Base-by-base conservation (phyloP, 2,329 filamentous ascomycete genomes). In the Botryotinia globosa region DNA sequence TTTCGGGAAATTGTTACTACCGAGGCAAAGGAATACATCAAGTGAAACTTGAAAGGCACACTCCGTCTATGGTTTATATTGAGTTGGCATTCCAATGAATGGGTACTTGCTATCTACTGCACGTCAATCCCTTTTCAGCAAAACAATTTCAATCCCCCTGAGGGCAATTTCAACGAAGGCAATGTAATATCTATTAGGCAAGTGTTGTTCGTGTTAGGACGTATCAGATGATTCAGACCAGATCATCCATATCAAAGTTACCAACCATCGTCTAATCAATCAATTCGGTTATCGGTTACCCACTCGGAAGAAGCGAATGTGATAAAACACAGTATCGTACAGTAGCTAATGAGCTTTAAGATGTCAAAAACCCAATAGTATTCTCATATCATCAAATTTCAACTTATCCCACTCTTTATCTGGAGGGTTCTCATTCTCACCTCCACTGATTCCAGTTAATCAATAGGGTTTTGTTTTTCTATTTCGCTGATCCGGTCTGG, bases 381-480 rank as follows among this genome's bases (percentile, higher is more conserved):
- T 64, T 51, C 44, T 66, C 44, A 66, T n/a, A 66, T 51, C 63
- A 51, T 51, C 63, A 51, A 66, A 51, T 54, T 29, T 29, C 63
- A 66, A 66, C 18, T 14, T 7, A 66, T 51, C 63, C 63, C 63
- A 66, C 63, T 66, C 44, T 34, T n/a, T 22, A 66, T 45, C 32
- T 51, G 3, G 54, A 66, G 44, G 25, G 45, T 65, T 45, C 42
- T 48, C 10, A 34, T 34, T 22, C 42, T 64, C 39, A 64, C 62
- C n/a, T 65, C 42, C 63, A 65, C 63, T 25, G 8, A 48, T 32
- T 48, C 42, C 44, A 66, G 44, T 37, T n/a, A 14, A 65, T 37
- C 44, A n/a, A 51, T 10, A 65, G n/a, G 14, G 44, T 18, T 48
- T 37, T 45, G 44, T 66, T 45, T 32, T 16, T 66, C 4, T 10